These are phyloP conservation scores for Panicum virgatum DNA, from an alignment of 202 grass and related monocot genomes.

Conservation along the genomic window DNA sequence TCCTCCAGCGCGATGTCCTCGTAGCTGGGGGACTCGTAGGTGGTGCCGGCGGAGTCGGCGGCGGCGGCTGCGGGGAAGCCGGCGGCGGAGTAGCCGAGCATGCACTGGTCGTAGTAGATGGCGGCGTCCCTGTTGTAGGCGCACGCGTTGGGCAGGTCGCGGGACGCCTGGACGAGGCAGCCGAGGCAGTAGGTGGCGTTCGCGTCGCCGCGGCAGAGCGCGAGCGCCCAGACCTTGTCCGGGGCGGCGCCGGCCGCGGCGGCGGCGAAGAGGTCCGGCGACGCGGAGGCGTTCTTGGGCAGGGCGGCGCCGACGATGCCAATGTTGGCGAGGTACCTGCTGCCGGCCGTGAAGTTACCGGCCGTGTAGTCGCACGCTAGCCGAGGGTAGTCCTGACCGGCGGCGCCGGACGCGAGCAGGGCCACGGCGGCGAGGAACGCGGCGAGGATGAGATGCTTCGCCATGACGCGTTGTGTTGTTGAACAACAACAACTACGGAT, in stretches of 20 bases:
- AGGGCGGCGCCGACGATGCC: background rate
- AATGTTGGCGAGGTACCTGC: background rate
- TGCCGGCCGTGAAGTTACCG: background rate
- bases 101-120: background rate
- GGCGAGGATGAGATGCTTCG: background rate
- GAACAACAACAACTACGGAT: no score
- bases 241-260: background rate
- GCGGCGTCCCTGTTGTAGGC: background rate
- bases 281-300: background rate
- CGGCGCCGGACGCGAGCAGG: background rate
- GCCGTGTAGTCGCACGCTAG: background rate
- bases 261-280: background rate
- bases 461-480: background rate
- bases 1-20: background rate
- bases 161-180: background rate
- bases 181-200: background rate
- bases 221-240: background rate
- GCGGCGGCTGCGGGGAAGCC: background rate
- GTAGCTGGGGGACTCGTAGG: background rate
- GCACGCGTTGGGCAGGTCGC: background rate
- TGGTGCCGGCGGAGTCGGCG: background rate
- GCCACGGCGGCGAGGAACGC: background rate
- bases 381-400: background rate
- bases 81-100: background rate
- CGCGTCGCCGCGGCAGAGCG: background rate